phyloP scores from a whole-genome alignment of 2,329 filamentous ascomycete species.

The Stagonosporopsis rhizophila region DNA sequence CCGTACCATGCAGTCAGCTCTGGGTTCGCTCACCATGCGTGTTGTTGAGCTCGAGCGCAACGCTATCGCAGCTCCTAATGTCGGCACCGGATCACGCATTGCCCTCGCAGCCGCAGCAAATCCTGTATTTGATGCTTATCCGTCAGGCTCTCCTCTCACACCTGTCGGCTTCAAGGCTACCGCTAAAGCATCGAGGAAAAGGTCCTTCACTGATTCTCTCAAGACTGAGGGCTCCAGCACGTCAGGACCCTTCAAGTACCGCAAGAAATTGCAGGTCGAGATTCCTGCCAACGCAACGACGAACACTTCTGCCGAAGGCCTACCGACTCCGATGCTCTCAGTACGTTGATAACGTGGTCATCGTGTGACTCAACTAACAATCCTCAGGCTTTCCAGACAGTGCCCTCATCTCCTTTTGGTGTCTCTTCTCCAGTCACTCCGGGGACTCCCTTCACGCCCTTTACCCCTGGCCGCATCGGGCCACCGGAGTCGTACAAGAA shows the following conservation, averaged over 20 bases:
- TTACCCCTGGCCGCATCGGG: constrained; percentile 24
- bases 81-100: neutral
- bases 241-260: constrained; percentile 2
- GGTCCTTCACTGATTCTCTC: neutral
- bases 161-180: neutral
- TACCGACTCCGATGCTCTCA: constrained; percentile 19
- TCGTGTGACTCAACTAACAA: neutral
- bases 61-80: neutral
- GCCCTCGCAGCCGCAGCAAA: neutral
- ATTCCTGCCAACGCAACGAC: constrained; percentile 6
- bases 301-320: neutral
- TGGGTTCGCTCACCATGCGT: neutral
- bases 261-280: constrained; percentile 22
- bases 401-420: neutral
- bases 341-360: constrained; percentile 10
- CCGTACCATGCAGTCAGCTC: neutral
- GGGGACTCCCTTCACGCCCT: constrained; percentile 4
- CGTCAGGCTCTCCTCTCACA: neutral
- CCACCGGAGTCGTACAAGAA: constrained; percentile 14
- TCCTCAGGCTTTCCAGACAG: constrained; percentile 1
- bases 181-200: neutral
- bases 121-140: neutral
- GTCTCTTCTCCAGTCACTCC: neutral
- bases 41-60: neutral
- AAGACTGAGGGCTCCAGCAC: neutral